Conservation (phyloP, 495 filamentous ascomycete species). For the Aspergillus coremiiformis region DNA sequence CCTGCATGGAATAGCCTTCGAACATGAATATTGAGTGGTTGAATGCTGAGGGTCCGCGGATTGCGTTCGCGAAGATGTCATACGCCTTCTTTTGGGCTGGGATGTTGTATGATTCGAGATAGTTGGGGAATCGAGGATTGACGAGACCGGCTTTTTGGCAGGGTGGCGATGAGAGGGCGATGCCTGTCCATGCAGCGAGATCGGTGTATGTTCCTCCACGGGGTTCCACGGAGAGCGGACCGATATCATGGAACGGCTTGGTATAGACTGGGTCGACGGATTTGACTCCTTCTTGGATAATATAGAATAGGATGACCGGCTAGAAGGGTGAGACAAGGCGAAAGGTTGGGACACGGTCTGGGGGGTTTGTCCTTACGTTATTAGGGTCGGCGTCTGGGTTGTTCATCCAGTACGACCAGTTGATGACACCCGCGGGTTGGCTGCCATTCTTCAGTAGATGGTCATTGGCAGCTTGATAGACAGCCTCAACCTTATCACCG, state of each 20-base stretch:
- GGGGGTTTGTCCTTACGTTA: constrained; percentile 13
- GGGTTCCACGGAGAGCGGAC: constrained; percentile 29
- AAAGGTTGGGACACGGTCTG: background rate
- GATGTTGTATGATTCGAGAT: constrained; percentile 37
- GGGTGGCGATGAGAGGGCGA: constrained; percentile 24
- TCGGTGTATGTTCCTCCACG: constrained; percentile 37
- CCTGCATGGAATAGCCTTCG: constrained; percentile 45
- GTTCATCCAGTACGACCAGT: constrained; percentile 47
- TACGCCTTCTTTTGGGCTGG: constrained; percentile 35
- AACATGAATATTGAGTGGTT: constrained; percentile 45
- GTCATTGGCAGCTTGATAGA: constrained; percentile 42
- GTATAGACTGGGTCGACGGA: constrained; percentile 35
- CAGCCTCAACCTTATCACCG: constrained; percentile 39
- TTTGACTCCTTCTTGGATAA: constrained; percentile 45
- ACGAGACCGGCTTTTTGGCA: constrained; percentile 41
- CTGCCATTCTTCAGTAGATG: constrained; percentile 31
- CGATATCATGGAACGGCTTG: constrained; percentile 37
- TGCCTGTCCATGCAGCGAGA: constrained; percentile 36
- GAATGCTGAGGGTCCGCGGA: constrained; percentile 24
- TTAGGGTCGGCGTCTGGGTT: constrained; percentile 29
- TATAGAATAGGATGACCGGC: constrained; percentile 44
- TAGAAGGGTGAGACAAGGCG: background rate
- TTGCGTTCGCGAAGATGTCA: constrained; percentile 28
- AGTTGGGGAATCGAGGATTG: constrained; percentile 47
- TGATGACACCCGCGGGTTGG: constrained; percentile 36